Conservation (phyloP, 306 rosid species). For the Hylodesmum podocarpum region DNA sequence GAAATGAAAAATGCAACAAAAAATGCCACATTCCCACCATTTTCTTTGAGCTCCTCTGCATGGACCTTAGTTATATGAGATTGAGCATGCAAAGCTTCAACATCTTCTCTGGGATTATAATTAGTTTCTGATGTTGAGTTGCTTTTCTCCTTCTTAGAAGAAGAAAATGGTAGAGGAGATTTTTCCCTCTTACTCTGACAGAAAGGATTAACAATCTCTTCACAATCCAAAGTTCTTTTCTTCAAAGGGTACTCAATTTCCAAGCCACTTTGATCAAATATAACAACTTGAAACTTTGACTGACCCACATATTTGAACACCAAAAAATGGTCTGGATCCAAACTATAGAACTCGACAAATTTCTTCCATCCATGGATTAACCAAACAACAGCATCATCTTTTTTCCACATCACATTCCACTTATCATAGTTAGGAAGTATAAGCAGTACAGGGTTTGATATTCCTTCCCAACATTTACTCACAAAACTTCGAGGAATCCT, state of each 20-base stretch:
- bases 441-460: not conserved
- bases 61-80: not conserved
- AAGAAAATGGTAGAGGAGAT: not conserved
- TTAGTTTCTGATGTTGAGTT: not conserved
- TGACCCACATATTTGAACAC: not conserved
- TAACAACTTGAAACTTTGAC: not conserved
- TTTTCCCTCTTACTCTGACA: not conserved
- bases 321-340: not conserved
- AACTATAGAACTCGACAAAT: not conserved
- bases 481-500: slow-evolving; percentile 11
- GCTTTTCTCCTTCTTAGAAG: not conserved
- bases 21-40: not conserved
- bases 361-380: not conserved
- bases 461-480: not conserved
- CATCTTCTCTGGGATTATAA: not conserved
- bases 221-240: not conserved
- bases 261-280: not conserved
- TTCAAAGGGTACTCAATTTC: not conserved
- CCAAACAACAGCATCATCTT: not conserved
- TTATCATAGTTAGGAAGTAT: not conserved
- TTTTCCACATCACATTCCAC: not conserved
- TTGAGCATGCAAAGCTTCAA: not conserved
- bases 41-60: not conserved
- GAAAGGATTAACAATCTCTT: not conserved
- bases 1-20: not conserved